Evolutionary conservation across 352 stramenopile species (phyloP).

Genomic region (Elongisporangium prolatum): DNA sequence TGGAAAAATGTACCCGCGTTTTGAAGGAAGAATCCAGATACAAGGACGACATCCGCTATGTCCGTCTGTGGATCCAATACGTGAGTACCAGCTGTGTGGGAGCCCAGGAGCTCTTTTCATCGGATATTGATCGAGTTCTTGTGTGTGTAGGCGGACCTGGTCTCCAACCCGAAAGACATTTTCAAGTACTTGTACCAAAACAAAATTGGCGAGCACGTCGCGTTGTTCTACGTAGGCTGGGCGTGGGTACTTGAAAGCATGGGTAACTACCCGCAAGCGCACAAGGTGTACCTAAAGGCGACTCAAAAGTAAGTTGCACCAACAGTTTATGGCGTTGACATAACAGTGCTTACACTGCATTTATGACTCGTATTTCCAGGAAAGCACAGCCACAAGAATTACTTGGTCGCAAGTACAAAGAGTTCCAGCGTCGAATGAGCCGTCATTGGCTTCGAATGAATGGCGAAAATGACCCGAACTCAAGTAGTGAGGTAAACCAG

Average conservation of each 20-base stretch:
- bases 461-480: slow-evolving; percentile 21
- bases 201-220: slow-evolving; percentile 77
- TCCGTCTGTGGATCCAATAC: slow-evolving; percentile 86
- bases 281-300: slow-evolving; percentile 86
- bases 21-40: slow-evolving; percentile 62
- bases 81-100: slow-evolving; percentile 27
- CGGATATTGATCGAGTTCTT: slow-evolving; percentile 2
- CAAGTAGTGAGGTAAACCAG: slow-evolving; percentile 37
- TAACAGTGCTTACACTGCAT: not conserved
- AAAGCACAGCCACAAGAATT: slow-evolving; percentile 67
- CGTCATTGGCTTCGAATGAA: slow-evolving; percentile 75
- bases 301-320: slow-evolving; percentile 64
- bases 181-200: slow-evolving; percentile 88
- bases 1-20: slow-evolving; percentile 71
- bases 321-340: not conserved
- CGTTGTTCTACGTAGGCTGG: slow-evolving; percentile 86
- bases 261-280: slow-evolving; percentile 74
- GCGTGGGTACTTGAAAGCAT: slow-evolving; percentile 78
- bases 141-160: slow-evolving; percentile 62
- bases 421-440: slow-evolving; percentile 82
- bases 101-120: not conserved
- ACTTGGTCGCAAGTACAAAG: slow-evolving; percentile 70
- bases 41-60: slow-evolving; percentile 77
- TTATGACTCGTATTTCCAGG: slow-evolving; percentile 20
- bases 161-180: slow-evolving; percentile 85